Evolutionary conservation across 2,329 filamentous ascomycete species (phyloP), one percentile per base, ranked within the genome.

Genomic region (Cordyceps cicadae): DNA sequence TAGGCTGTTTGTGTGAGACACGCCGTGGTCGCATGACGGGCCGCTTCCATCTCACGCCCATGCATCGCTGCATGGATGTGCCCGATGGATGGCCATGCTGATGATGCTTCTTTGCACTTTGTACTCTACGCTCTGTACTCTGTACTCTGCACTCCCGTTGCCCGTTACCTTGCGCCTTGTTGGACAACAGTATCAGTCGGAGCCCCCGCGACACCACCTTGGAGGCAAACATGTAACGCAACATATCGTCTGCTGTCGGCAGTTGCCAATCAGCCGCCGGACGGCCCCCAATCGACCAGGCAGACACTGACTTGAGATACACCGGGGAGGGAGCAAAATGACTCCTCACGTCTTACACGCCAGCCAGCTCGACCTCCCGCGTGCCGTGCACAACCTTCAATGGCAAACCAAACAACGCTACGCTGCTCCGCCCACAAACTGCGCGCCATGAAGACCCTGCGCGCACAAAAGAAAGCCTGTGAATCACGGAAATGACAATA

Each of bases 21-120:
- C 50, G 50, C 50, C 24, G 34, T 43, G 53, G 37, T 15, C 24
- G n/a, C 17, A n/a, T 15, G 9, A 39, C 26, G 53, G 53, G 54
- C 59, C 46, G 59, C 59, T 21, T 41, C 39, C 56, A 60, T 60
- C 48, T 46, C 52, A 54, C 45, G 52, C 45, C 19, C 3, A 45
- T 29, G 52, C 19, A 9, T 15, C 17, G 34, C 7, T 45, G 52
- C 52, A 45, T 54, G n/a, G 19, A 5, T 12, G 11, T 34, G 14
- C 32, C 26, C 29, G 54, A 45, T 51, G 21, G 5, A 6, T 2
- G 32, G 8, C 3, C 45, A n/a, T 32, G 14, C 17, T 48, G 32
- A 29, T 29, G 26, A n/a, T n/a, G n/a, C 26, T 29, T 29, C 26
- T 29, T 29, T 29, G 26, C 6, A 29, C 26, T 29, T 6, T 29